Evolutionary conservation across 164 flowering plant genomes (phyloP).

Genomic region (Chimonanthus praecox): DNA sequence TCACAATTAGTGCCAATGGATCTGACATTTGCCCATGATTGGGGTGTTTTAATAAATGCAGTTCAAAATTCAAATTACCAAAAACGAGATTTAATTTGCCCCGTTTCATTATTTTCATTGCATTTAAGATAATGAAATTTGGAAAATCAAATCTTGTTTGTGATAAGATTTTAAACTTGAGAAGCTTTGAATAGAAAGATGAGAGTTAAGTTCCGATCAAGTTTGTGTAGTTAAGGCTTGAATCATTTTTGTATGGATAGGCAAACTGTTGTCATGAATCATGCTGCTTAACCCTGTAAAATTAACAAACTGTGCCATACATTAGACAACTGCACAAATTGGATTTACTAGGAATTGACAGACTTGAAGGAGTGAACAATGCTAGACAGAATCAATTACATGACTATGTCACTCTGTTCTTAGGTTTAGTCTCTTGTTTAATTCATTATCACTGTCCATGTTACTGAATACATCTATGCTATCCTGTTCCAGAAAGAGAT

Average conservation of each 20-base stretch:
- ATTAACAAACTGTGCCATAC: too few species aligned
- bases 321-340: neutral
- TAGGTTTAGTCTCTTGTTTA: neutral
- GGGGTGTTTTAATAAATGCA: neutral
- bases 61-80: neutral
- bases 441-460: neutral
- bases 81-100: neutral
- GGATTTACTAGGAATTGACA: neutral
- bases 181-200: neutral
- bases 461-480: neutral
- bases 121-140: too few species aligned
- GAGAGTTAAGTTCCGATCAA: neutral
- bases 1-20: neutral
- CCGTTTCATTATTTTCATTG: neutral
- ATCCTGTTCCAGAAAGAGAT: slow-evolving; percentile 62
- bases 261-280: too few species aligned
- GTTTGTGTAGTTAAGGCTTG: too few species aligned
- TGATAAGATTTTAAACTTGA: too few species aligned
- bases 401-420: neutral
- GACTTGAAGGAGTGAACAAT: neutral
- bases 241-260: too few species aligned
- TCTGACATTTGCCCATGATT: neutral
- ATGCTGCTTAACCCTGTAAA: too few species aligned
- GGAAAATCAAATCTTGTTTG: too few species aligned
- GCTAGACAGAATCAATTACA: neutral